These are phyloP conservation scores for Starmerella cellae DNA, from an alignment of 805 yeast species.

Conservation along the genomic window DNA sequence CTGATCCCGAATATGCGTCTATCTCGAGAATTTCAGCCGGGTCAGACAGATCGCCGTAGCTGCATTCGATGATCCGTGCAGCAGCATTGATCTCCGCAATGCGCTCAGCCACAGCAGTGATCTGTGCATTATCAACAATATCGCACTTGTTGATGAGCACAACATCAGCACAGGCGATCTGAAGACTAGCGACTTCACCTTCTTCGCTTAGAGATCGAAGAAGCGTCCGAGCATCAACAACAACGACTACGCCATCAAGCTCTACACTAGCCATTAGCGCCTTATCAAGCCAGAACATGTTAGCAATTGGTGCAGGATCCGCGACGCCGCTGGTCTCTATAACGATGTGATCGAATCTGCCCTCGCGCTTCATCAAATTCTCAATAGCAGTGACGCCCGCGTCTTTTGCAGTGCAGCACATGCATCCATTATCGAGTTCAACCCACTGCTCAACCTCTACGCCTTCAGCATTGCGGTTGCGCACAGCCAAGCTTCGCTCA, in stretches of 20 bases:
- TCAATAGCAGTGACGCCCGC: constrained; percentile 92
- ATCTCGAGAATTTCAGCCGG: constrained; percentile 50
- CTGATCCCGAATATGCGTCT: constrained; percentile 44
- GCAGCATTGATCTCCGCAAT: constrained; percentile 48
- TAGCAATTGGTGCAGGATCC: constrained; percentile 93
- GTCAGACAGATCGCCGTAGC: constrained; percentile 63
- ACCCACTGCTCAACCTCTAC: constrained; percentile 79
- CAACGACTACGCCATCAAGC: constrained; percentile 85
- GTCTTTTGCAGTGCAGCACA: constrained; percentile 92
- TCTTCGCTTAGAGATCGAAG: constrained; percentile 51
- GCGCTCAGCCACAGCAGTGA: constrained; percentile 29
- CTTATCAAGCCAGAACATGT: constrained; percentile 95
- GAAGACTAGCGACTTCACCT: constrained; percentile 59
- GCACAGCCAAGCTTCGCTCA: constrained; percentile 69
- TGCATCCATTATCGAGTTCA: constrained; percentile 90
- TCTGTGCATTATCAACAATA: constrained; percentile 25
- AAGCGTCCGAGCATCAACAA: constrained; percentile 56
- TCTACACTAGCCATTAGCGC: constrained; percentile 73
- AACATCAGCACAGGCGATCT: constrained; percentile 80
- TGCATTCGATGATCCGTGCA: constrained; percentile 54
- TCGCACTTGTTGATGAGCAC: constrained; percentile 72
- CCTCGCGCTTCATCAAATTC: constrained; percentile 49
- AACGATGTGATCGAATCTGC: constrained; percentile 75
- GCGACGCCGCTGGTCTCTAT: constrained; percentile 94
- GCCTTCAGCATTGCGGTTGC: constrained; percentile 26